A percentile compares a stretch with the other conserved stretches of the same genome.
Evolutionary conservation across 2,329 filamentous ascomycete species (phyloP).

Genomic region (Hymenotorrendiella dingleyae): DNA sequence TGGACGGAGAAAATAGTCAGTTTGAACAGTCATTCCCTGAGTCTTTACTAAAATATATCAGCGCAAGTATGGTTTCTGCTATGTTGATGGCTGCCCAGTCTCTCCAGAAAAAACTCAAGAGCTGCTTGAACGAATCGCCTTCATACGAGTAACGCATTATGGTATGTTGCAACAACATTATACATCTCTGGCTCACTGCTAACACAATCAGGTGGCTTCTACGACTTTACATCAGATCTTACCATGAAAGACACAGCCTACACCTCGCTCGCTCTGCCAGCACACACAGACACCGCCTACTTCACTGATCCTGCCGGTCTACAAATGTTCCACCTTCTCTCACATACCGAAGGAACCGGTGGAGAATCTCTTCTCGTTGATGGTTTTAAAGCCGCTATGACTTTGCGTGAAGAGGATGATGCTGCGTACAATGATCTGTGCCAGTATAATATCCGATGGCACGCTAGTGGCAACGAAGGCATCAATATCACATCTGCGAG

Average conservation of each 20-base stretch:
- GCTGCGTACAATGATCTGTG: constrained; percentile 53
- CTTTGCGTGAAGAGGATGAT: constrained; percentile 49
- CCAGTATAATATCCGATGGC: constrained; percentile 58
- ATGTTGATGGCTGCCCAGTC: constrained; percentile 64
- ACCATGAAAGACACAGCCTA: constrained; percentile 88
- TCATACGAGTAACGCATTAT: constrained; percentile 88
- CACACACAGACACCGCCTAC: constrained; percentile 94
- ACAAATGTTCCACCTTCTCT: constrained; percentile 88
- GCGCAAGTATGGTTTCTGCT: constrained; percentile 69
- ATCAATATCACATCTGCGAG: constrained; percentile 70
- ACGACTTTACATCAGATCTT: constrained; percentile 86
- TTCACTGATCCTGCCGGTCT: constrained; percentile 89
- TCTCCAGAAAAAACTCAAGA: constrained; percentile 64
- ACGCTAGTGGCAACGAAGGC: constrained; percentile 82
- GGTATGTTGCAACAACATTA: constrained; percentile 51
- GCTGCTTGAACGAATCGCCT: constrained; percentile 76
- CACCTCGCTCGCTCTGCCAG: constrained; percentile 73
- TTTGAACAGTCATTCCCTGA: not conserved
- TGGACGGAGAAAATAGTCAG: constrained; percentile 62
- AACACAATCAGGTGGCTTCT: constrained; percentile 53
- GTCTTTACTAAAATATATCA: constrained; percentile 33
- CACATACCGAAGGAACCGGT: constrained; percentile 63
- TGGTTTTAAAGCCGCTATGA: constrained; percentile 66
- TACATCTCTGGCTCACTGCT: too few species aligned
- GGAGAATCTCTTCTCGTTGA: constrained; percentile 81